These are phyloP conservation scores for Coprinopsis marcescibilis DNA, from an alignment of 768 basidiomycete genomes.

Conservation along the genomic window DNA sequence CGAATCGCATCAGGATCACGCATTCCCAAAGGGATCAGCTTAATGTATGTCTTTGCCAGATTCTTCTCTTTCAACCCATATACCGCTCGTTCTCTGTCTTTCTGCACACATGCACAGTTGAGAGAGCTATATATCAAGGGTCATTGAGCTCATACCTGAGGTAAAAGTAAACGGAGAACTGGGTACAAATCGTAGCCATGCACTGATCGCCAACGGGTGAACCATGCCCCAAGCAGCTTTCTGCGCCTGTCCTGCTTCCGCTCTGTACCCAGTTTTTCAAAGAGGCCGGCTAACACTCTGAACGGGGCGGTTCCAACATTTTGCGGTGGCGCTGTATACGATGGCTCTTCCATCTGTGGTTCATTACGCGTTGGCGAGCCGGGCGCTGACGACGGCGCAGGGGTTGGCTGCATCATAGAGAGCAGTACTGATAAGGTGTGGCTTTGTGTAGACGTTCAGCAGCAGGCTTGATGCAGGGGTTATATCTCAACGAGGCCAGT, in stretches of 20 bases:
- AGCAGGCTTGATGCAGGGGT: no score
- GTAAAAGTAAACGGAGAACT: conserved; percentile 80
- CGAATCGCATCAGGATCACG: conserved; percentile 78
- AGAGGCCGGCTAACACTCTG: conserved; percentile 59
- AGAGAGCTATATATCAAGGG: background rate
- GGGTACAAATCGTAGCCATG: conserved; percentile 90
- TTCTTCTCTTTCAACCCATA: conserved; percentile 96
- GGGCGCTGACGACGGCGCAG: conserved; percentile 57
- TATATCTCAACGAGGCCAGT: no score
- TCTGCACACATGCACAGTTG: conserved; percentile 39
- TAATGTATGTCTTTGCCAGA: conserved; percentile 88
- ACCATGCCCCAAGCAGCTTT: conserved; percentile 71
- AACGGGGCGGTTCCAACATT: conserved; percentile 70
- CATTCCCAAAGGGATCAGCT: conserved; percentile 76
- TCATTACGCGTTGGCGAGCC: conserved; percentile 33
- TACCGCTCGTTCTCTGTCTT: conserved; percentile 88
- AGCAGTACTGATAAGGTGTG: no score
- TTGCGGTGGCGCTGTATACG: conserved; percentile 52
- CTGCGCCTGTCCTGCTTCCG: conserved; percentile 69
- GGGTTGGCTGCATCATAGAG: conserved; percentile 56
- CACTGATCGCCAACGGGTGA: conserved; percentile 79
- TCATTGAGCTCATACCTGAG: conserved; percentile 51
- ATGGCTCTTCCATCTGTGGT: conserved; percentile 23
- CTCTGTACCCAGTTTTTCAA: conserved; percentile 69
- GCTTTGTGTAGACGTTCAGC: no score